Base-by-base conservation (phyloP, 1,139 yeast species). In the Eremothecium sinecaudum region DNA sequence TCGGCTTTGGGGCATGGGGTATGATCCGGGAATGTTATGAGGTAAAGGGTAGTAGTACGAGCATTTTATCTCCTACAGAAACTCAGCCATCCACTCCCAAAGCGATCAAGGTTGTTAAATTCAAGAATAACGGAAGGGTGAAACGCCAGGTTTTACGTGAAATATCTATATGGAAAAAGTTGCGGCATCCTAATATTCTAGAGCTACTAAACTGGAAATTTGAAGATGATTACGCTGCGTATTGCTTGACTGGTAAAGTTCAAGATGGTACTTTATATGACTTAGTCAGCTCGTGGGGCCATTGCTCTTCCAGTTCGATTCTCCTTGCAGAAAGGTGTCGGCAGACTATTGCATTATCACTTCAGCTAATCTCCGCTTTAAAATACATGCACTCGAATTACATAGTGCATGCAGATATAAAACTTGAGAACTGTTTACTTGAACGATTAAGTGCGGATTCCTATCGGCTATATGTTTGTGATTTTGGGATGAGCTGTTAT, bases 1-100 rank as follows among this genome's bases (percentile, higher is more conserved):
- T 86, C 43, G 95, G 95, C 1, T 74, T 73, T 51, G 97, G 97
- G 7, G 94, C 95, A 0, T 86, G 92, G 80, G 93, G 94, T 3
- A 72, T 80, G 21, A 80, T 87, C n/a, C 64, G 94, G 40, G 92
- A 81, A 53, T 83, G 92, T 42, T 53, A 50, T 23, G 56, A 59
- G 38, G 30, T 27, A 4, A 27, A 27, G 21, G 21, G 17, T n/a
- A 27, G 14, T 27, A 23, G 14, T 12, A n/a, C n/a, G n/a, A 9
- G n/a, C 8, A 12, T 28, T 12, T n/a, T 20, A 20, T 18, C 29
- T 8, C 39, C 40, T 4, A 18, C 25, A 5, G 36, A 36, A 6
- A 29, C 29, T 5, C 15, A 14, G 25, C 27, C 24, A 9, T 76
- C 76, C 1, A 59, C 61, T 5, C 59, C 67, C 1, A 67, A 71